Conservation (phyloP, 2,329 filamentous ascomycete genomes). For the Sporothrix mexicana region DNA sequence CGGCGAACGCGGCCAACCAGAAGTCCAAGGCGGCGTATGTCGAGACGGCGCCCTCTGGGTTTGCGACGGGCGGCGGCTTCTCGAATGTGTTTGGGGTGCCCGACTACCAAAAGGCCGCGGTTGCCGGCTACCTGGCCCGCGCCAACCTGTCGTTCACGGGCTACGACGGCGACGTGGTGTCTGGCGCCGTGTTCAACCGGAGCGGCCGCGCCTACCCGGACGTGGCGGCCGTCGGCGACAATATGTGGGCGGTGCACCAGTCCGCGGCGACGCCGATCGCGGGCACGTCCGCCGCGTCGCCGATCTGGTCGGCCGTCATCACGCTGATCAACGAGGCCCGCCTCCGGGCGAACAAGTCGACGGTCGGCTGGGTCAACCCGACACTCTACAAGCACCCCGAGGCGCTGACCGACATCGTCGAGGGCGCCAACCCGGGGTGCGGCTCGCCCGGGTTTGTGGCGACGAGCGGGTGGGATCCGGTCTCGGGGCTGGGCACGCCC, state of each 20-base stretch:
- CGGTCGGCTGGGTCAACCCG: constrained; percentile 48
- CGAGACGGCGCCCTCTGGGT: constrained; percentile 39
- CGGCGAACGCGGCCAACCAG: constrained; percentile 13
- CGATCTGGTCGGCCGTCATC: constrained; percentile 63
- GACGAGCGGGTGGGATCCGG: constrained; percentile 37
- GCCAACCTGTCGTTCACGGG: constrained; percentile 35
- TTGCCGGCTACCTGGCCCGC: constrained; percentile 49
- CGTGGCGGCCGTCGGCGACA: constrained; percentile 41
- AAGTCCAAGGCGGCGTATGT: neutral
- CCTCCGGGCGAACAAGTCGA: constrained; percentile 53
- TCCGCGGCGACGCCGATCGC: constrained; percentile 46
- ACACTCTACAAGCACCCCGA: constrained; percentile 43
- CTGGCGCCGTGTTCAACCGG: constrained; percentile 37
- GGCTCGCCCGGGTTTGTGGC: constrained; percentile 19
- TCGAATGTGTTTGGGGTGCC: constrained; percentile 53
- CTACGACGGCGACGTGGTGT: neutral
- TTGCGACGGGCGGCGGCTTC: constrained; percentile 52
- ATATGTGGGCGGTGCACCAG: constrained; percentile 40
- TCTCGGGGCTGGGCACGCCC: constrained; percentile 29
- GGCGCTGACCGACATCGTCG: constrained; percentile 42
- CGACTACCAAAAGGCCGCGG: constrained; percentile 50
- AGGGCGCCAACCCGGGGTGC: constrained; percentile 44
- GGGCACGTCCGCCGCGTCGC: constrained; percentile 62
- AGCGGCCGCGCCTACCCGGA: constrained; percentile 42
- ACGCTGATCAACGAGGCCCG: constrained; percentile 67